phyloP scores from a whole-genome alignment of 2,329 filamentous ascomycete species.

The Microdochium nivale region DNA sequence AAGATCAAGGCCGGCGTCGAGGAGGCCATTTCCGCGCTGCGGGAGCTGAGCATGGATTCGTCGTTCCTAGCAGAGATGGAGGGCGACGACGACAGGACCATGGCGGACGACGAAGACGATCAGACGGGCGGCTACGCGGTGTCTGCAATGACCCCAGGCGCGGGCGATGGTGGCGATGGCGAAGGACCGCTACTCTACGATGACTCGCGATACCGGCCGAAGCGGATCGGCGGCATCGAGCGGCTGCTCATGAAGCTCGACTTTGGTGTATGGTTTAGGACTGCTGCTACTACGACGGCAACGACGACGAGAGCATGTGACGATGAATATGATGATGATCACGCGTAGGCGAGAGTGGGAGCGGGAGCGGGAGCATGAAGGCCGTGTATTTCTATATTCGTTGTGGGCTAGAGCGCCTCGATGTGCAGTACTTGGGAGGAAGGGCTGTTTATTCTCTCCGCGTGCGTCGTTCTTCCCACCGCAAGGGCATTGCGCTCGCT shows the following conservation, averaged over 20 bases:
- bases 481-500: too few species aligned
- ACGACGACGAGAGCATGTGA: constrained; percentile 2
- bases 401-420: too few species aligned
- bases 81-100: constrained; percentile 14
- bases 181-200: constrained; percentile 10
- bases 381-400: too few species aligned
- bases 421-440: too few species aligned
- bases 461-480: too few species aligned
- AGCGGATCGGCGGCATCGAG: constrained; percentile 72
- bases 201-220: constrained; percentile 49
- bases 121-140: constrained; percentile 8
- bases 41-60: constrained; percentile 33
- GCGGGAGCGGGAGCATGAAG: too few species aligned
- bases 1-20: constrained; percentile 61
- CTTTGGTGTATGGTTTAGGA: constrained; percentile 49
- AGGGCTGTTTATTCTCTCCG: too few species aligned
- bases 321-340: constrained; percentile 1
- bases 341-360: too few species aligned
- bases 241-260: constrained; percentile 87
- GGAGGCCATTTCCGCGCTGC: constrained; percentile 50
- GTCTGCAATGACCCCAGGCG: too few species aligned
- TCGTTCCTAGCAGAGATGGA: constrained; percentile 36
- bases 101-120: constrained; percentile 5
- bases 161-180: constrained; percentile 10
- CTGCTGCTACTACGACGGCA: constrained; percentile 13